Base-by-base conservation (phyloP, 768 basidiomycete genomes). In the Solioccasus polychromus region DNA sequence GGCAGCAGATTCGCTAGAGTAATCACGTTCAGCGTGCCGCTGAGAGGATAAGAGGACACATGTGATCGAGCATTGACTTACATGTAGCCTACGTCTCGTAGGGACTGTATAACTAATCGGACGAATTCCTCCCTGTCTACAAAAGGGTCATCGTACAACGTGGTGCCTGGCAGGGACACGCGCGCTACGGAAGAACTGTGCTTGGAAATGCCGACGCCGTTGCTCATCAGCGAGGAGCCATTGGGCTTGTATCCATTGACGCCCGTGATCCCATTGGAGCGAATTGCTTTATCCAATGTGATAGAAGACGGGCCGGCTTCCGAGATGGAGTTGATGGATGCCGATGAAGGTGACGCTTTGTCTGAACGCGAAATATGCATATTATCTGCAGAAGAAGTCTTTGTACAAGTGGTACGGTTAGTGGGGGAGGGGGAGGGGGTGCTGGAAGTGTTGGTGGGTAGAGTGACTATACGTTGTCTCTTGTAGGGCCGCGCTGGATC, bases 51-150 rank as follows among this genome's bases (percentile, higher is more conserved):
- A 58, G 44, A 35, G n/a, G 50, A 55, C 38, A 39, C 45, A 34
- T 22, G 41, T 24, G 35, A 40, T 42, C 35, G 23, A 35, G 48
- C 17, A 5, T 4, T 2, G 29, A 72, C 82, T 65, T 55, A 85
- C 82, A 72, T 70, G 51, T 85, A 85, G 35, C 93, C 93, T 39
- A 93, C 85, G 66, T 96, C 93, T 58, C 88, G 76, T 53, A 97
- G 67, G 55, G 85, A 90, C 64, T 97, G 93, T 50, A 96, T 77
- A 42, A 92, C 83, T 36, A 97, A 70, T 56, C 93, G 75, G 39
- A 95, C 83, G 62, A 91, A 93, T 66, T 96, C 93, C 69, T 95
- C 89, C 53, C 92, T 76, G 69, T 92, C 82, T 38, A 95, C 73
- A 51, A 73, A 73, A 51, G 85, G 83, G 66, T 88, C 87, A 35